phyloP scores from a whole-genome alignment of 371 early-diverging fungal species.

The Mortierella sp. region DNA sequence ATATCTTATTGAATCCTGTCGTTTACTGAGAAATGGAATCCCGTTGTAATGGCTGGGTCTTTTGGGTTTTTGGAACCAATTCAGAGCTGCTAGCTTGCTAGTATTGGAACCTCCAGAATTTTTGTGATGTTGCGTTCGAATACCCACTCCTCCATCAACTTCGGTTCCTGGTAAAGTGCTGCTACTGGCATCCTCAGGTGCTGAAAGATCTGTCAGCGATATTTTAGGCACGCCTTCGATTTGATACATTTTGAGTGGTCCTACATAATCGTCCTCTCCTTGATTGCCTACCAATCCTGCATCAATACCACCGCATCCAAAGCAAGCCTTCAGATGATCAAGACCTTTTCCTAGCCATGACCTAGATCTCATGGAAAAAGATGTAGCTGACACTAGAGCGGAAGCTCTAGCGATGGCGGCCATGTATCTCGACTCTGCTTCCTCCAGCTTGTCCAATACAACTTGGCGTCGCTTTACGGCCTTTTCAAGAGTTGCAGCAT shows the following conservation, averaged over 20 bases:
- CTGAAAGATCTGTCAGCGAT: conserved; percentile 24
- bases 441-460: conserved; percentile 26
- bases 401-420: conserved; percentile 34
- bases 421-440: conserved; percentile 28
- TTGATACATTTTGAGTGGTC: conserved; percentile 33
- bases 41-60: conserved; percentile 30
- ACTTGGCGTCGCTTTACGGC: conserved; percentile 29
- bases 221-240: conserved; percentile 31
- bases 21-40: conserved; percentile 33
- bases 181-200: not conserved
- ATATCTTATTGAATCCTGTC: conserved; percentile 40
- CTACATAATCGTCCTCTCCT: conserved; percentile 28
- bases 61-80: conserved; percentile 34
- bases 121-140: not conserved
- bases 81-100: conserved; percentile 10
- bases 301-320: conserved; percentile 3
- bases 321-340: conserved; percentile 12
- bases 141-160: not conserved
- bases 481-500: conserved; percentile 17
- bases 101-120: conserved; percentile 1
- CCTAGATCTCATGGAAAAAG: conserved; percentile 22
- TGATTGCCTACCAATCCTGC: not conserved
- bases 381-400: conserved; percentile 20
- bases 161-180: not conserved
- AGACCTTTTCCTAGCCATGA: conserved; percentile 20